Evolutionary conservation across 2,329 filamentous ascomycete species (phyloP).

Genomic region (Akanthomyces uredinophilus): DNA sequence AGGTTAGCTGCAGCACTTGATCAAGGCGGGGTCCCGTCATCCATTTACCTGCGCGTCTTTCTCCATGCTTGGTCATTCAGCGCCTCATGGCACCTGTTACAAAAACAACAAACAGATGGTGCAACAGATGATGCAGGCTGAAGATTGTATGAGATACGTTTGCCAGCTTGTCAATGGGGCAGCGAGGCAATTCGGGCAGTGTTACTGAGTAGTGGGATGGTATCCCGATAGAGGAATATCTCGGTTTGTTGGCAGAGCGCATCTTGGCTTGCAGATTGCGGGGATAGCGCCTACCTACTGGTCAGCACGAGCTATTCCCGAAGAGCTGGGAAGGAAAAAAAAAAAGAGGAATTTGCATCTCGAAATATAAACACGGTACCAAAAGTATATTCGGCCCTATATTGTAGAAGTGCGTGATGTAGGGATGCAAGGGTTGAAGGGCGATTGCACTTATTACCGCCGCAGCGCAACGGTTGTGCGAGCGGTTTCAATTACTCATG

Average conservation of each 20-base stretch:
- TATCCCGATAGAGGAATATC: constrained; percentile 15
- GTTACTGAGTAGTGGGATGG: background rate
- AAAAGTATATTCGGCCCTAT: background rate
- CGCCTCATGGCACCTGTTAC: constrained; percentile 8
- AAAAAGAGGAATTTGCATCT: background rate
- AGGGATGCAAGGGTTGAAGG: background rate
- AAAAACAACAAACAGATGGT: background rate
- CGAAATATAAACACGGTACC: background rate
- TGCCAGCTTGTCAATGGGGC: background rate
- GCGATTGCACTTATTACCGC: background rate
- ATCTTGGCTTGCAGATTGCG: background rate
- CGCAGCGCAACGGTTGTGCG: background rate
- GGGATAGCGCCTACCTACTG: background rate
- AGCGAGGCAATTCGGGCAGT: background rate
- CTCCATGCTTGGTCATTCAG: constrained; percentile 28
- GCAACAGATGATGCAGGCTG: background rate
- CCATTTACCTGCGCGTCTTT: constrained; percentile 32
- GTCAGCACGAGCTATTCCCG: background rate
- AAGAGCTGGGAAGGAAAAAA: background rate
- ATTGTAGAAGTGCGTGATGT: background rate
- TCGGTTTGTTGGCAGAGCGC: constrained; percentile 4
- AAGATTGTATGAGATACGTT: background rate
- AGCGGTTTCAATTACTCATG: background rate
- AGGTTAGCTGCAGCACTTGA: background rate
- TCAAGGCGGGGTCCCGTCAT: background rate